A percentile compares a stretch with the other conserved stretches of the same genome.
phyloP scores from a whole-genome alignment of 352 stramenopile genomes.

The Globisporangium viniferum region DNA sequence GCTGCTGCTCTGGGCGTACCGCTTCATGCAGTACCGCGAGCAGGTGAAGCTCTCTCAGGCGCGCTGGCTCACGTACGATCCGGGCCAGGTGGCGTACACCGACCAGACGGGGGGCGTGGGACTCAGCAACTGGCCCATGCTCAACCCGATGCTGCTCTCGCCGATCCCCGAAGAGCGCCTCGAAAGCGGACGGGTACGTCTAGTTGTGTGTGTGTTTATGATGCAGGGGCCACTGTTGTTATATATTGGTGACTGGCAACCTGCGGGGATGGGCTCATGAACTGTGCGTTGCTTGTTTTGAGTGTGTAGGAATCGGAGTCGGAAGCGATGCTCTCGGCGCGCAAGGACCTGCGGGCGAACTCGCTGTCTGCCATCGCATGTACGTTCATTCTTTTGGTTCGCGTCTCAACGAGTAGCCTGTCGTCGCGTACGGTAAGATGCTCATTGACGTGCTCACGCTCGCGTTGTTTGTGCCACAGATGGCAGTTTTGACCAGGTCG shows the following conservation, averaged over 20 bases:
- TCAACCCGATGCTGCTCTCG: slow-evolving; percentile 59
- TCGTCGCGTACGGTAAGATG: not conserved
- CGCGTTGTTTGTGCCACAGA: slow-evolving; percentile 5
- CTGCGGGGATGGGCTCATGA: not conserved
- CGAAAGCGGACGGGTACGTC: slow-evolving; percentile 44
- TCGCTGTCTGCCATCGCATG: slow-evolving; percentile 43
- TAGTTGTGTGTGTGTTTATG: not conserved
- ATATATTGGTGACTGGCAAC: not conserved
- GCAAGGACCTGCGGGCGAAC: slow-evolving; percentile 35
- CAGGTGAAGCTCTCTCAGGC: slow-evolving; percentile 56
- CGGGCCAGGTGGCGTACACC: slow-evolving; percentile 18
- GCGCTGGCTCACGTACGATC: slow-evolving; percentile 62
- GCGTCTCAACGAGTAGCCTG: not conserved
- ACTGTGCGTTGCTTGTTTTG: slow-evolving; percentile 2
- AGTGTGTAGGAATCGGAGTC: slow-evolving; percentile 42
- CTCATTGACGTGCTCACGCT: not conserved
- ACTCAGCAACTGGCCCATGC: slow-evolving; percentile 37
- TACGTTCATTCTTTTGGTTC: slow-evolving; percentile 18
- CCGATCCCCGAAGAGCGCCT: slow-evolving; percentile 63
- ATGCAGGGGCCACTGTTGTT: not conserved
- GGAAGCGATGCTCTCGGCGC: slow-evolving; percentile 35
- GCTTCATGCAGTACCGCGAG: slow-evolving; percentile 59
- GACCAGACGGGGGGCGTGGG: slow-evolving; percentile 12
- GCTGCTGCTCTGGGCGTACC: slow-evolving; percentile 50
- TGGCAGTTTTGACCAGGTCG: slow-evolving; percentile 19